Evolutionary conservation across 306 rosid species (phyloP).

Genomic region (Glycine soja): DNA sequence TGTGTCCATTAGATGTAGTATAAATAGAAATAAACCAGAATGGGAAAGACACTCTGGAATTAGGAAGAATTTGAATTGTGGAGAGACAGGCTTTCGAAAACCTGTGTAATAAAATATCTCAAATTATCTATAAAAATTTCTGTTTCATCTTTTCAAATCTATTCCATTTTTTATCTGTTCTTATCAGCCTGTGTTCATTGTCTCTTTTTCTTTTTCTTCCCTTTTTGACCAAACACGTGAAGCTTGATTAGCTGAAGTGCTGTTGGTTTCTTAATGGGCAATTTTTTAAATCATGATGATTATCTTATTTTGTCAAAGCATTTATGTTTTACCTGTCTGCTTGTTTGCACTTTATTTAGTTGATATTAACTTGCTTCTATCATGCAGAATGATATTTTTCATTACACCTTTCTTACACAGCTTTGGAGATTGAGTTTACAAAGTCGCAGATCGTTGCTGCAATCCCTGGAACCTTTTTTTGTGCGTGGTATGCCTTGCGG

Average conservation of each 20-base stretch:
- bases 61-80: no score
- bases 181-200: not conserved
- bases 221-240: conserved; percentile 14
- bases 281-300: not conserved
- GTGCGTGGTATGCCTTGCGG: conserved; percentile 83
- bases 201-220: not conserved
- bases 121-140: no score
- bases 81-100: no score
- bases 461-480: conserved; percentile 87
- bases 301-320: conserved; percentile 4
- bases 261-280: not conserved
- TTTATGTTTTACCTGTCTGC: not conserved
- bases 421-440: conserved; percentile 93
- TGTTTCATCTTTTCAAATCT: no score
- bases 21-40: no score
- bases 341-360: conserved; percentile 54
- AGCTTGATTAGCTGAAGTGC: not conserved
- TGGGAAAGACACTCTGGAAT: no score
- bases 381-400: conserved; percentile 81
- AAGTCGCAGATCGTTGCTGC: conserved; percentile 83
- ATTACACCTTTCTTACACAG: conserved; percentile 81
- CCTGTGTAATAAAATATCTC: no score
- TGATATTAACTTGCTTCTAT: conserved; percentile 61
- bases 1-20: no score
- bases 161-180: no score